Evolutionary conservation across 257 asterid genomes (phyloP), one percentile per base, ranked within the genome.

Genomic region (Vinca minor): DNA sequence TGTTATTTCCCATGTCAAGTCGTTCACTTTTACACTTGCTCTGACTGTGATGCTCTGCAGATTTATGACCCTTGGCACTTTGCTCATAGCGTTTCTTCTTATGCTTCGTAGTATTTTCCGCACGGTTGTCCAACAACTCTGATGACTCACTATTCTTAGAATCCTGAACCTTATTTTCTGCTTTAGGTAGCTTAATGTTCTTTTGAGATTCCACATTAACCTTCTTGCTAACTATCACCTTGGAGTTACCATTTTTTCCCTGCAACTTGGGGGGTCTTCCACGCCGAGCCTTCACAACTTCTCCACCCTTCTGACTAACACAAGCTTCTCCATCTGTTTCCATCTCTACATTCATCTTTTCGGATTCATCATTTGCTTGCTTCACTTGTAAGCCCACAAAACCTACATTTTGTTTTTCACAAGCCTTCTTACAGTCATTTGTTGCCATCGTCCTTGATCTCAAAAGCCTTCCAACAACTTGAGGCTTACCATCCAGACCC

Each of bases 361-460:
- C 70, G 39, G 59, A 29, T 58, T 20, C 28, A 4, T 17, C 62
- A 35, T 52, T 47, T 39, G 17, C 71, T 56, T 53, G n/a, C 18
- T 63, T 70, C 74, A 62, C 70, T 65, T 63, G 41, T 28, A 18
- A 29, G 42, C 53, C 29, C 62, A 41, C 64, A 69, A 11, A 21
- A 29, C 48, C 65, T 39, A 29, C 72, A 66, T 74, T 64, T 73
- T 69, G 62, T 45, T 59, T 76, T 21, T 70, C 62, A 58, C 66
- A 61, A 62, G 59, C 82, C 59, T 76, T 80, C 32, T 78, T 85
- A 47, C 78, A 82, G 42, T 76, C 82, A 66, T 71, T 73, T 73
- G 59, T 73, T n/a, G 72, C 82, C 70, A 76, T 74, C 6, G 87
- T 79, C 74, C 84, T 77, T n/a, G 98, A 88, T 79, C 96, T 79